These are phyloP conservation scores for Magnusiomyces sp. DNA, from an alignment of 1,139 yeast species.

Conservation along the genomic window DNA sequence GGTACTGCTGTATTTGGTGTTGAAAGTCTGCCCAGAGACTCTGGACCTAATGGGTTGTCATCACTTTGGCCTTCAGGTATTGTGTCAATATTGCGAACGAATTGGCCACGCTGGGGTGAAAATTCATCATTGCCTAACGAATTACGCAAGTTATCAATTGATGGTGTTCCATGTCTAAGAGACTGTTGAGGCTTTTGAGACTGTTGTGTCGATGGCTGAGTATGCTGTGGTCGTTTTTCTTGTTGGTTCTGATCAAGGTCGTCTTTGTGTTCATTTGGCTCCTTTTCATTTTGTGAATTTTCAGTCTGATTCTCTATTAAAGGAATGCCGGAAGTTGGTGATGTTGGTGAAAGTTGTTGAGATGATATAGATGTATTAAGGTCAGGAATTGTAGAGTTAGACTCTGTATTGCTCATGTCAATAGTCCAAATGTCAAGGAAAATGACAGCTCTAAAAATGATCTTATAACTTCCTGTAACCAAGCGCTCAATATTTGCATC, in stretches of 20 bases:
- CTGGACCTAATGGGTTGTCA: too few species aligned
- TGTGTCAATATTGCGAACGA: conserved; percentile 3
- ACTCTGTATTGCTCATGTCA: conserved; percentile 19
- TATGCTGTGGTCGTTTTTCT: too few species aligned
- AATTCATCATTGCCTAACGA: too few species aligned
- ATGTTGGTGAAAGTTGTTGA: too few species aligned
- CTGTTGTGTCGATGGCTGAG: too few species aligned
- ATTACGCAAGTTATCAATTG: conserved; percentile 1
- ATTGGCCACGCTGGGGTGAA: too few species aligned
- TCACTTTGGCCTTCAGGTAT: conserved; percentile 12
- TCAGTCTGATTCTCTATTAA: conserved; percentile 7
- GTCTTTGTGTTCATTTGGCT: too few species aligned
- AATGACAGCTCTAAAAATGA: conserved; percentile 59
- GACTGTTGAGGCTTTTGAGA: too few species aligned
- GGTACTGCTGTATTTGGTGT: background rate
- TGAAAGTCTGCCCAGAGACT: background rate
- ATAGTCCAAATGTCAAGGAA: conserved; percentile 66
- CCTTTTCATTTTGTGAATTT: too few species aligned
- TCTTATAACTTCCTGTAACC: conserved; percentile 65
- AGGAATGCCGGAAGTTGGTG: too few species aligned
- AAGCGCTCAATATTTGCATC: conserved; percentile 59
- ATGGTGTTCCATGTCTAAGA: background rate
- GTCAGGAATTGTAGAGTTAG: conserved; percentile 7
- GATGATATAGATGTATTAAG: conserved; percentile 7
- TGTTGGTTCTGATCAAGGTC: too few species aligned